Evolutionary conservation across 2,329 filamentous ascomycete genomes (phyloP).

Genomic region (Talaromyces sp.): DNA sequence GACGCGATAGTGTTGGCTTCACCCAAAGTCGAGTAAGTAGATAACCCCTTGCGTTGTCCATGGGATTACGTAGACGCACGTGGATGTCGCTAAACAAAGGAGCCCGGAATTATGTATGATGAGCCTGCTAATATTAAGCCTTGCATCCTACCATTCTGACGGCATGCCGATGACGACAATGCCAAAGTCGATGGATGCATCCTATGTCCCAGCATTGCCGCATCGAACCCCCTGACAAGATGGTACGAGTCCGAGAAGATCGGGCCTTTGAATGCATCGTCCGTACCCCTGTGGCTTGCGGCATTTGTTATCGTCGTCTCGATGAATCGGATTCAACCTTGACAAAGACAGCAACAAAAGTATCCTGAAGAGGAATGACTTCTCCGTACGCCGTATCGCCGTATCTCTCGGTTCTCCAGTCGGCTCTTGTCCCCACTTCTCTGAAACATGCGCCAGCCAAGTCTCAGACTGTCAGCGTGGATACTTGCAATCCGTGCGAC

Average conservation of each 20-base stretch:
- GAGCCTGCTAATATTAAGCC: not conserved
- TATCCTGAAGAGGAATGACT: not conserved
- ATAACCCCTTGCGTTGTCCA: not conserved
- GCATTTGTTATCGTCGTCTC: not conserved
- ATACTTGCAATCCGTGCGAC: not conserved
- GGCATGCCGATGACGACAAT: not conserved
- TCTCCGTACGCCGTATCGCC: no score
- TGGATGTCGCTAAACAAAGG: not conserved
- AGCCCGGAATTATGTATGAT: not conserved
- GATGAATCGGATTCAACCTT: not conserved
- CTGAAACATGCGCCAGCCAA: not conserved
- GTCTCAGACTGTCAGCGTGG: not conserved
- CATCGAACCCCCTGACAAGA: no score
- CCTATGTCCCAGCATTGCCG: not conserved
- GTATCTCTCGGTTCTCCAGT: not conserved
- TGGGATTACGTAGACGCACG: not conserved
- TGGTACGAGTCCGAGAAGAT: no score
- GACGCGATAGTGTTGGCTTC: not conserved
- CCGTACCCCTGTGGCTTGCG: not conserved
- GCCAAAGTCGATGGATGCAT: not conserved
- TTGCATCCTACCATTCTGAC: not conserved
- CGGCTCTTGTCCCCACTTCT: not conserved
- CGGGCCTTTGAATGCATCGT: not conserved
- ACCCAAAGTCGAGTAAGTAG: not conserved
- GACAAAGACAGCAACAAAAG: not conserved